phyloP scores from a whole-genome alignment of 805 yeast genomes.

The Peterozyma toletana region DNA sequence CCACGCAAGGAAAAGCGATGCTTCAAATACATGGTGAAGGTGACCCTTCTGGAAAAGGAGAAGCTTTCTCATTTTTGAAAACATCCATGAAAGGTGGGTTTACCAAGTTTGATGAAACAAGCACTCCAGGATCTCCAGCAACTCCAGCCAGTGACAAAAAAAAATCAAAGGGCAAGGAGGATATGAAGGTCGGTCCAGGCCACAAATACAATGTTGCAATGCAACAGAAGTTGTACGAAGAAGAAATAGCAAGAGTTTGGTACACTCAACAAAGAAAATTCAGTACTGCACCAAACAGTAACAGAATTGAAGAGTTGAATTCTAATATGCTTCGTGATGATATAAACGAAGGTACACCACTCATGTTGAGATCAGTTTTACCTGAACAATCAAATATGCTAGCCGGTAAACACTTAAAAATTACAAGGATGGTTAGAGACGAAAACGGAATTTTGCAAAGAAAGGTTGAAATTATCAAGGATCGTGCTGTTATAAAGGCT shows the following conservation, averaged over 20 bases:
- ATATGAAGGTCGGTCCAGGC: slow-evolving; percentile 39
- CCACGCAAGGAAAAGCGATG: slow-evolving; percentile 97
- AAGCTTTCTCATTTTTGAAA: slow-evolving; percentile 79
- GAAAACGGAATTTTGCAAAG: slow-evolving; percentile 83
- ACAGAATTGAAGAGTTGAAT: background rate
- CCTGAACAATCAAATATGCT: slow-evolving; percentile 23
- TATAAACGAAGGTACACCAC: slow-evolving; percentile 5
- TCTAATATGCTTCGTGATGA: slow-evolving; percentile 3
- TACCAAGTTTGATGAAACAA: slow-evolving; percentile 14
- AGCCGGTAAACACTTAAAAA: slow-evolving; percentile 31
- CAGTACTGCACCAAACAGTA: slow-evolving; percentile 19
- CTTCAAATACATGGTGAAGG: slow-evolving; percentile 91
- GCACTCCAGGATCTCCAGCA: slow-evolving; percentile 10
- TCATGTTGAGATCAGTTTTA: slow-evolving; percentile 1
- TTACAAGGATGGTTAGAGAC: slow-evolving; percentile 76
- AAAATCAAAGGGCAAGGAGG: slow-evolving; percentile 21
- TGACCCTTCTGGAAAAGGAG: slow-evolving; percentile 88
- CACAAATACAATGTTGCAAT: slow-evolving; percentile 75
- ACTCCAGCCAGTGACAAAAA: slow-evolving; percentile 13
- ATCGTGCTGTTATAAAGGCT: slow-evolving; percentile 81
- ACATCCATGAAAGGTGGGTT: slow-evolving; percentile 97
- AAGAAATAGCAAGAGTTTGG: slow-evolving; percentile 87
- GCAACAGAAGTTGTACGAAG: slow-evolving; percentile 89
- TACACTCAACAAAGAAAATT: slow-evolving; percentile 67
- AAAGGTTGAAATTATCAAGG: slow-evolving; percentile 68